Conservation (phyloP, 2,329 filamentous ascomycete genomes). For the Trichocomaceae sp. region DNA sequence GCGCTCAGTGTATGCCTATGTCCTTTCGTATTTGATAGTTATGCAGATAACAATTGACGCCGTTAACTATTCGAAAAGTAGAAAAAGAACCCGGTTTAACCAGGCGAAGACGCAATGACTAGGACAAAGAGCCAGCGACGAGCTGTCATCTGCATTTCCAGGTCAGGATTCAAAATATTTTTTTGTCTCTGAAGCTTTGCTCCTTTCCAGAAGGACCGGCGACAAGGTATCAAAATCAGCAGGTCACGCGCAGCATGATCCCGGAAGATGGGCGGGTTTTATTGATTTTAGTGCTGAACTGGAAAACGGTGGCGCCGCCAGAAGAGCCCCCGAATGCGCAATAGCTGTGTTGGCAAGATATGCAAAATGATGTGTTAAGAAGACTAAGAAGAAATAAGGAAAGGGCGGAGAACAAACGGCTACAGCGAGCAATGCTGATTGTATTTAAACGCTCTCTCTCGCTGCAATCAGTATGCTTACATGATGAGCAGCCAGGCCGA, state of each 20-base stretch:
- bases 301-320: slow-evolving; percentile 1
- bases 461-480: background rate
- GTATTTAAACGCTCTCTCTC: background rate
- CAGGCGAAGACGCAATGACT: slow-evolving; percentile 4
- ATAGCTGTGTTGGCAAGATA: background rate
- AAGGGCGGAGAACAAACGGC: background rate
- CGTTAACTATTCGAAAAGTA: background rate
- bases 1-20: background rate
- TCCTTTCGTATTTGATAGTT: background rate
- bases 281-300: slow-evolving; percentile 10
- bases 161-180: background rate
- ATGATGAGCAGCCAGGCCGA: background rate
- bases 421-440: background rate
- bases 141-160: slow-evolving; percentile 11
- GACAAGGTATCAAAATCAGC: slow-evolving; percentile 10
- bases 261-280: slow-evolving; percentile 1
- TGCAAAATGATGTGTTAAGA: background rate
- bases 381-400: background rate
- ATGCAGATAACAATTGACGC: background rate
- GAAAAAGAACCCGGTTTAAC: background rate
- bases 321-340: background rate
- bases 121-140: background rate
- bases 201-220: background rate
- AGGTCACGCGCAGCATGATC: slow-evolving; percentile 11
- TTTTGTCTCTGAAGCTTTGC: background rate